Base-by-base conservation (phyloP, 495 filamentous ascomycete genomes). In the Echria macrotheca region DNA sequence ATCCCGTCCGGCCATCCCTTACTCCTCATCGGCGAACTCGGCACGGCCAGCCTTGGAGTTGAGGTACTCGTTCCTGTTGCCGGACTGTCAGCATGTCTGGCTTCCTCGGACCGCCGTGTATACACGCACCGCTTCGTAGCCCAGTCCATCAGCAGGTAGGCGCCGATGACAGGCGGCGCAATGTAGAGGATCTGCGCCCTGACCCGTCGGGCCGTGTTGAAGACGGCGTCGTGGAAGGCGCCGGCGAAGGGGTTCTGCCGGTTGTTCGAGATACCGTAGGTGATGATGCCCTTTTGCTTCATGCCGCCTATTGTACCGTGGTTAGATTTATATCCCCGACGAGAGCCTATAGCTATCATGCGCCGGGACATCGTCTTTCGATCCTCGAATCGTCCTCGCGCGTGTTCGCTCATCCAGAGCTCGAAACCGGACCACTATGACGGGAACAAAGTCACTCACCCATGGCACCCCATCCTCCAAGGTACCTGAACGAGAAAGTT, bases 31-130 rank as follows among this genome's bases (percentile, higher is more conserved):
- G 31, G 50, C 68, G 50, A 81, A 69, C 63, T 79, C 73, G 44
- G 78, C 71, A 52, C 87, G 86, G 36, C 90, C 90, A 33, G 78
- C 75, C 80, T 96, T 96, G 60, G 87, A 93, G 79, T 94, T 93
- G 57, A 93, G 76, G 73, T 84, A 93, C 61, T 94, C 78, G 74
- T 96, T 96, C 67, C 90, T 95, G 57, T n/a, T n/a, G n/a, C n/a
- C n/a, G n/a, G n/a, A n/a, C n/a, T n/a, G n/a, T n/a, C n/a, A n/a
- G n/a, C n/a, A n/a, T n/a, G n/a, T n/a, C n/a, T n/a, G n/a, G n/a
- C n/a, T n/a, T n/a, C n/a, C n/a, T n/a, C n/a, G n/a, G n/a, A n/a
- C n/a, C n/a, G n/a, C n/a, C n/a, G n/a, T n/a, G n/a, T n/a, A 12
- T 46, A 47, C 60, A 68, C 79, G 42, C 81, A 94, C 90, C 81